phyloP scores from a whole-genome alignment of 139 green algal genomes.

The Picochlorum sp. region DNA sequence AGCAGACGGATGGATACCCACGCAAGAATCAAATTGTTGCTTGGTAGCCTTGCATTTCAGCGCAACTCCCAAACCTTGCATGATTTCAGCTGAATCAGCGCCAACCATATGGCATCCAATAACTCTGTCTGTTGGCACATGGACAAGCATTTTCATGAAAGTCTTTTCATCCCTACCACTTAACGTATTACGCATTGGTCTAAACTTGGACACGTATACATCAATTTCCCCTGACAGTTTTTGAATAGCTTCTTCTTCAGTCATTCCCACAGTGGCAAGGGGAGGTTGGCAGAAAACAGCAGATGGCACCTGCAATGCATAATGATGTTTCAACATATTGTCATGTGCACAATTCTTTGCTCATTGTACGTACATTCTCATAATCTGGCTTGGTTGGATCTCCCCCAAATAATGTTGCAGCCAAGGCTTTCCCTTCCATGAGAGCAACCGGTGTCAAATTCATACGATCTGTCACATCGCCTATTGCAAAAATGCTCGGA shows the following conservation, averaged over 20 bases:
- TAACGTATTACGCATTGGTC: conserved; percentile 88
- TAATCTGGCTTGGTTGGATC: conserved; percentile 75
- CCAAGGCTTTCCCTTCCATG: conserved; percentile 93
- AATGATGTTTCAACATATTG: conserved; percentile 1
- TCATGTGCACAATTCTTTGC: conserved; percentile 8
- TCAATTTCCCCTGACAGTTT: conserved; percentile 32
- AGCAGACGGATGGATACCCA: conserved; percentile 90
- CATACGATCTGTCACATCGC: conserved; percentile 89
- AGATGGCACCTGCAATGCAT: conserved; percentile 5
- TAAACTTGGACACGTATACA: conserved; percentile 85
- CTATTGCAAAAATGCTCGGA: conserved; percentile 84
- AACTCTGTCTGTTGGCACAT: conserved; percentile 60
- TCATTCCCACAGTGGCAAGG: conserved; percentile 80
- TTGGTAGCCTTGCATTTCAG: conserved; percentile 95
- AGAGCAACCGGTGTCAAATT: conserved; percentile 72
- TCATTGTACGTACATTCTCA: conserved; percentile 28
- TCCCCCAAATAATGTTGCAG: conserved; percentile 67
- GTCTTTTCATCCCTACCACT: conserved; percentile 54
- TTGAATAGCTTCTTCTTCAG: conserved; percentile 77
- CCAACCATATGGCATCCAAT: conserved; percentile 92
- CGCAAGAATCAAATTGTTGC: conserved; percentile 74
- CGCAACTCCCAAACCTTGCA: conserved; percentile 92
- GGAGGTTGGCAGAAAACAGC: conserved; percentile 87
- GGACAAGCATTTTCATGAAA: conserved; percentile 79
- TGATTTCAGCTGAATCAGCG: conserved; percentile 84